These are phyloP conservation scores for Eutreptiella sp. DNA, from an alignment of 208 protist genomes.

Conservation along the genomic window DNA sequence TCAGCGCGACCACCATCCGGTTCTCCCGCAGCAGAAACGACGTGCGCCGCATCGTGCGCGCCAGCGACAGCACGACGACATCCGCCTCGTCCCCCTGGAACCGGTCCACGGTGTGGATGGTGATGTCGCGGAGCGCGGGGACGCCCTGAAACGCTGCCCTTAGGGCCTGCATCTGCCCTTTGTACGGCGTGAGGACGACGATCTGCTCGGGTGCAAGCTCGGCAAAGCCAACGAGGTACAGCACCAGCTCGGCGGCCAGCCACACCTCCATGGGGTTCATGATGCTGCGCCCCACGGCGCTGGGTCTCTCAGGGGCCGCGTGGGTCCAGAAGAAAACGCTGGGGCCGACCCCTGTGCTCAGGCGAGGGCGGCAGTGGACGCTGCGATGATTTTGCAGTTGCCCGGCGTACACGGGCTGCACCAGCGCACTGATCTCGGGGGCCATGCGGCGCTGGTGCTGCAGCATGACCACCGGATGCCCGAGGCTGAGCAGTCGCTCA, in stretches of 20 bases:
- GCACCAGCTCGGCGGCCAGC: conserved; percentile 63
- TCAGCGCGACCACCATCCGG: conserved; percentile 86
- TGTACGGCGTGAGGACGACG: conserved; percentile 86
- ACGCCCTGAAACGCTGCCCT: conserved; percentile 44
- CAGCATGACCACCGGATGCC: conserved; percentile 51
- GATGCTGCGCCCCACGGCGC: conserved; percentile 6
- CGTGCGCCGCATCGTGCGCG: conserved; percentile 81
- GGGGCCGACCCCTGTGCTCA: conserved; percentile 39
- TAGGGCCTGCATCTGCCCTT: conserved; percentile 78
- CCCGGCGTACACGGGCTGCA: conserved; percentile 75
- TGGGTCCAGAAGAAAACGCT: conserved; percentile 76
- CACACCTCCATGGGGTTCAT: conserved; percentile 66
- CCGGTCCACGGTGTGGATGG: conserved; percentile 83
- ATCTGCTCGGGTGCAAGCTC: conserved; percentile 67
- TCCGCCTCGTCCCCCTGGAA: conserved; percentile 92
- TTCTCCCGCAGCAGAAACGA: conserved; percentile 85
- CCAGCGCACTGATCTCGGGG: conserved; percentile 59
- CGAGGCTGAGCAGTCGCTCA: conserved; percentile 60
- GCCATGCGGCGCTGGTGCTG: conserved; percentile 82
- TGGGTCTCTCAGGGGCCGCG: conserved; percentile 50
- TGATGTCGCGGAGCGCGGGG: conserved; percentile 10
- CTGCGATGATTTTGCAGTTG: conserved; percentile 51
- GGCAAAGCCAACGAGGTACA: conserved; percentile 48
- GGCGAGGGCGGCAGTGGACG: conserved; percentile 36
- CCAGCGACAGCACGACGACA: conserved; percentile 82